Evolutionary conservation across 2,329 filamentous ascomycete species (phyloP).

Genomic region (Ciborinia camelliae): DNA sequence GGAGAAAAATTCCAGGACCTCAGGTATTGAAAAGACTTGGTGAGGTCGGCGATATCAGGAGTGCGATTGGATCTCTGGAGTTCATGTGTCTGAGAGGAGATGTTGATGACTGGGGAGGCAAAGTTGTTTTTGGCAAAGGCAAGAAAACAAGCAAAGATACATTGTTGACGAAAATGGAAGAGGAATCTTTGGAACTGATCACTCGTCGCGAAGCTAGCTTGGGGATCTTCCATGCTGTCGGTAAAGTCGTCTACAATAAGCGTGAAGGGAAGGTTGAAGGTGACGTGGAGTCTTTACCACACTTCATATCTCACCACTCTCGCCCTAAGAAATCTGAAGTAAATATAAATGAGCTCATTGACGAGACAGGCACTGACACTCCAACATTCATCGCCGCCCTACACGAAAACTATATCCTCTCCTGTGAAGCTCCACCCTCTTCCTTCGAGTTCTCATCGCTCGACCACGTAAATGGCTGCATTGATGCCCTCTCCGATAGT

Average conservation of each 20-base stretch:
- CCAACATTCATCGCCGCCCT: slow-evolving; percentile 85
- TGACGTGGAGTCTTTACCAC: slow-evolving; percentile 54
- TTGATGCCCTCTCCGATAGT: slow-evolving; percentile 81
- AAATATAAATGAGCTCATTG: slow-evolving; percentile 71
- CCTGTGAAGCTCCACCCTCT: slow-evolving; percentile 61
- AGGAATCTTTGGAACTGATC: slow-evolving; percentile 74
- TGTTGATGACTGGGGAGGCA: slow-evolving; percentile 71
- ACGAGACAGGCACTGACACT: slow-evolving; percentile 89
- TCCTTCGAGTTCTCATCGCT: slow-evolving; percentile 58
- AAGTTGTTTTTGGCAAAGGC: slow-evolving; percentile 60
- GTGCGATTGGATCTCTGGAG: slow-evolving; percentile 85
- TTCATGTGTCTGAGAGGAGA: slow-evolving; percentile 87
- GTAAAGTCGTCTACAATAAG: slow-evolving; percentile 96
- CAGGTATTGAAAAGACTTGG: slow-evolving; percentile 74
- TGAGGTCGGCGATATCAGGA: slow-evolving; percentile 87
- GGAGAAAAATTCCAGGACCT: slow-evolving; percentile 72
- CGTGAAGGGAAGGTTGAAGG: slow-evolving; percentile 55
- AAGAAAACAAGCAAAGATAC: slow-evolving; percentile 30
- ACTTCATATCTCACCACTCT: slow-evolving; percentile 54
- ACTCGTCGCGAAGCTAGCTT: slow-evolving; percentile 85
- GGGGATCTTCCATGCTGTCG: slow-evolving; percentile 93
- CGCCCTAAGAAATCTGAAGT: slow-evolving; percentile 64
- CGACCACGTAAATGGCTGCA: slow-evolving; percentile 78
- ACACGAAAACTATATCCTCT: slow-evolving; percentile 90
- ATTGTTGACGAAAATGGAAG: slow-evolving; percentile 68